Evolutionary conservation across 2,329 filamentous ascomycete species (phyloP).

Genomic region (Didymella sp.): DNA sequence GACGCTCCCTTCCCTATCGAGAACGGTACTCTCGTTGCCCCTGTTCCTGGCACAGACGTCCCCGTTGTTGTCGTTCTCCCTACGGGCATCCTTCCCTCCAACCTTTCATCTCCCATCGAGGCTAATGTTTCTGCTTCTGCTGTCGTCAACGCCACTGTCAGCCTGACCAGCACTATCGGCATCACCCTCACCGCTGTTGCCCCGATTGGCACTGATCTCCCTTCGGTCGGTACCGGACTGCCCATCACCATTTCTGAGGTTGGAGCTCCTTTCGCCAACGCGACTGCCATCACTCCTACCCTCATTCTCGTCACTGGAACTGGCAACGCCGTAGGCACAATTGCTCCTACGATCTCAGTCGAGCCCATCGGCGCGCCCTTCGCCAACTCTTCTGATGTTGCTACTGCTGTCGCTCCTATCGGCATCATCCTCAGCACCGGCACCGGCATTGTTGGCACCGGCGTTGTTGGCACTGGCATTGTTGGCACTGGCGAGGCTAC

Average conservation of each 20-base stretch:
- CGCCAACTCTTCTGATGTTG: constrained; percentile 2
- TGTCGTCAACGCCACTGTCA: constrained; percentile 5
- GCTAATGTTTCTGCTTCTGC: constrained; percentile 6
- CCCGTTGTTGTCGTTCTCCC: constrained; percentile 5
- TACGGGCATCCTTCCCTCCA: constrained; percentile 1
- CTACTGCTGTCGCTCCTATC: constrained; percentile 8
- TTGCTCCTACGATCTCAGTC: constrained; percentile 1
- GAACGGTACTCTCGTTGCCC: constrained; percentile 6
- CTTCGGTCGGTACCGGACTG: constrained; percentile 17
- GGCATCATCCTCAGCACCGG: too few species aligned
- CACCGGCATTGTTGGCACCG: constrained; percentile 13
- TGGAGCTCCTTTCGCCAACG: constrained; percentile 14
- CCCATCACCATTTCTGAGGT: constrained; percentile 10
- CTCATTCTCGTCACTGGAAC: constrained; percentile 16
- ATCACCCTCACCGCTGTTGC: constrained; percentile 12
- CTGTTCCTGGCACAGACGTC: constrained; percentile 2
- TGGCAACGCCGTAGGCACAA: constrained; percentile 8
- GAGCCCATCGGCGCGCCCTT: constrained; percentile 6
- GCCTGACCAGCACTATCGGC: constrained; percentile 13
- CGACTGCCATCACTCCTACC: constrained; percentile 15
- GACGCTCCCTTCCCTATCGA: constrained; percentile 8
- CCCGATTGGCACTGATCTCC: constrained; percentile 6
- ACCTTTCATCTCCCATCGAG: constrained; percentile 1
- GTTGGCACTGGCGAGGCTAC: constrained; percentile 1
- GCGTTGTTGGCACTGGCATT: neutral